A percentile compares a stretch with the other conserved stretches of the same genome.
These are phyloP conservation scores for Jackrogersella minutella DNA, from an alignment of 495 filamentous ascomycete species.

Conservation along the genomic window DNA sequence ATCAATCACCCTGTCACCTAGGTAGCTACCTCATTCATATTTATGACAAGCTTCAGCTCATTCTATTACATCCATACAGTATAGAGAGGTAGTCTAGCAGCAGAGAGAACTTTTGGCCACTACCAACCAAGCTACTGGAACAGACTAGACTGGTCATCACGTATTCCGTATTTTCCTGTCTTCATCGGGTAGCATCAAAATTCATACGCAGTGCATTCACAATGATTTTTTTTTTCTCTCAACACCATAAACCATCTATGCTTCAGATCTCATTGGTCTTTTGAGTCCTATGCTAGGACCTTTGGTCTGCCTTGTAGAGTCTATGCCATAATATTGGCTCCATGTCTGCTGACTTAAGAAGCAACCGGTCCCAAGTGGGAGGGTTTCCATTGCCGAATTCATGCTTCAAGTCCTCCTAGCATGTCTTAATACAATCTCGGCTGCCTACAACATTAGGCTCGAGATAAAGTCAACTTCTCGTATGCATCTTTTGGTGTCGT, in stretches of 20 bases:
- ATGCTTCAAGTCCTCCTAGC: conserved; percentile 27
- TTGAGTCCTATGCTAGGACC: conserved; percentile 20
- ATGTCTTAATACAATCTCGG: conserved; percentile 21
- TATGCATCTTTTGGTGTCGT: conserved; percentile 38
- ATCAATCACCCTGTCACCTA: too few relatives aligned
- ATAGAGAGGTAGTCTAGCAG: too few relatives aligned
- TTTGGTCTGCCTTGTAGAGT: conserved; percentile 39
- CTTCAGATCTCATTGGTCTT: conserved; percentile 35
- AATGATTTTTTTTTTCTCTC: not conserved
- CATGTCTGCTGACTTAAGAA: conserved; percentile 21
- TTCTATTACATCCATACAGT: too few relatives aligned
- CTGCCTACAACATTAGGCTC: conserved; percentile 9
- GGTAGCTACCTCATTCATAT: too few relatives aligned
- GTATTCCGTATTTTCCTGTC: too few relatives aligned
- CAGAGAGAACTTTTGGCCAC: too few relatives aligned
- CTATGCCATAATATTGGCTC: conserved; percentile 37
- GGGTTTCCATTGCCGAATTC: conserved; percentile 29
- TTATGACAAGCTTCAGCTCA: too few relatives aligned
- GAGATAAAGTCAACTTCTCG: conserved; percentile 25
- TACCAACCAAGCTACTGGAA: too few relatives aligned
- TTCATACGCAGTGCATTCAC: not conserved
- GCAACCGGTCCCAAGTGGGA: conserved; percentile 23
- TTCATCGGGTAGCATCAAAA: too few relatives aligned
- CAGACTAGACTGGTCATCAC: too few relatives aligned
- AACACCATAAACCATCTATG: conserved; percentile 9